Evolutionary conservation across 192 early-diverging fungal genomes (phyloP).

Genomic region (Polychytrium aggregatum): DNA sequence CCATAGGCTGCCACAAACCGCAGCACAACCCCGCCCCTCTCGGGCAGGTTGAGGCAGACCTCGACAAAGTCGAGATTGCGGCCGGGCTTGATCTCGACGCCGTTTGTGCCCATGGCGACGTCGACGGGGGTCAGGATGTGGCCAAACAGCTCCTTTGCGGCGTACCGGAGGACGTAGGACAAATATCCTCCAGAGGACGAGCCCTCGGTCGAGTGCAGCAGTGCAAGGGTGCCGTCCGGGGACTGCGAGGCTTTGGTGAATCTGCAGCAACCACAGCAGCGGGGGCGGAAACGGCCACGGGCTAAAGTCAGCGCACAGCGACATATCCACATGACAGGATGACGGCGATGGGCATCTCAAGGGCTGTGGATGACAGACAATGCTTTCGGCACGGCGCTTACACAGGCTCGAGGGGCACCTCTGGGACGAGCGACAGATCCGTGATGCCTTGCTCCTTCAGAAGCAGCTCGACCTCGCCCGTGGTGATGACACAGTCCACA

Average conservation of each 20-base stretch:
- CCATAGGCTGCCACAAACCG: slow-evolving; percentile 85
- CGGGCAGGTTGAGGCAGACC: slow-evolving; percentile 25
- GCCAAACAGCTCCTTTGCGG: slow-evolving; percentile 67
- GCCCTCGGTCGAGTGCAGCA: slow-evolving; percentile 43
- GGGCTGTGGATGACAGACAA: slow-evolving; percentile 9
- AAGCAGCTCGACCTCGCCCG: slow-evolving; percentile 85
- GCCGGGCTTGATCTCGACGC: slow-evolving; percentile 55
- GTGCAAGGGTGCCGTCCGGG: neutral
- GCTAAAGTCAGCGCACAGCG: no score
- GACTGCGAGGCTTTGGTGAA: slow-evolving; percentile 14
- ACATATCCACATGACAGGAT: no score
- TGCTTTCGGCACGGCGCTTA: no score
- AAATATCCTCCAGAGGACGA: slow-evolving; percentile 85
- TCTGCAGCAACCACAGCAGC: no score
- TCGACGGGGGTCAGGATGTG: slow-evolving; percentile 48
- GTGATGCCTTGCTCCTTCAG: slow-evolving; percentile 66
- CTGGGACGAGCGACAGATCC: slow-evolving; percentile 6
- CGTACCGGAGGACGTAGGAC: slow-evolving; percentile 76
- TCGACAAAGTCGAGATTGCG: slow-evolving; percentile 75
- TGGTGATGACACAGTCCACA: slow-evolving; percentile 93
- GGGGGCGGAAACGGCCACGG: no score
- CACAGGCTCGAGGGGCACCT: neutral
- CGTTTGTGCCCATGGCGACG: slow-evolving; percentile 26
- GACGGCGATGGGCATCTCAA: no score
- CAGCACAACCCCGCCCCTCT: slow-evolving; percentile 3